Evolutionary conservation across 306 rosid species (phyloP), one percentile per base, ranked within the genome.

Genomic region (Oemleria cerasiformis): DNA sequence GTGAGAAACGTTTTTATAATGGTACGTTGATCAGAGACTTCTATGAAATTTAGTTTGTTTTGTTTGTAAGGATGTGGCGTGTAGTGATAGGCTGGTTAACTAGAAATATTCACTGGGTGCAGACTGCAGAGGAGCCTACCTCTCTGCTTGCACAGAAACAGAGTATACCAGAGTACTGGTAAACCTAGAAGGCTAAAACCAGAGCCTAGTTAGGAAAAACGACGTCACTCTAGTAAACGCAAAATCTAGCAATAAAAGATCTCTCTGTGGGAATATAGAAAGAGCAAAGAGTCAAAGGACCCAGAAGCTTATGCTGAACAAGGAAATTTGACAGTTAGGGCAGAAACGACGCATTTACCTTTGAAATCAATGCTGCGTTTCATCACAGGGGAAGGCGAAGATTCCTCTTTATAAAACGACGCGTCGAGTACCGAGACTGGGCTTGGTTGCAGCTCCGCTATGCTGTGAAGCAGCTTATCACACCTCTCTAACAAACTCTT

Each of bases 401-500:
- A 94, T 48, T 91, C 99, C 59, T 94, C 99, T 77, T 84, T 89
- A 91, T 89, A 84, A 70, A 91, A 89, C 13, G 95, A 88, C 38
- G 97, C 77, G 90, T 94, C 97, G 0, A 94, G 92, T 2, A 94
- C 99, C 15, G 99, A 94, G 65, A 91, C 92, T 0, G 99, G 99
- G 84, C 99, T 94, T 77, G 99, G 95, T 79, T 89, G 97, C 78
- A 89, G 74, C 92, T 89, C 97, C 13, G 96, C 95, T 72, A 94
- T 89, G 73, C 92, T 91, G 86, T 79, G 83, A 20, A 94, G 82
- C 72, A 94, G 76, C 77, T 85, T 94, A 66, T 88, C 96, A 58
- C 99, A 91, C 75, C 99, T 88, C 75, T 91, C 96, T 53, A 94
- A 67, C 23, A 87, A 73, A 76, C 75, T 87, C 75, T 78, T 85